Percentiles rank a stretch among this genome's conserved stretches.
Evolutionary conservation across 208 protist genomes (phyloP).

Genomic region (Porcisia deanei): DNA sequence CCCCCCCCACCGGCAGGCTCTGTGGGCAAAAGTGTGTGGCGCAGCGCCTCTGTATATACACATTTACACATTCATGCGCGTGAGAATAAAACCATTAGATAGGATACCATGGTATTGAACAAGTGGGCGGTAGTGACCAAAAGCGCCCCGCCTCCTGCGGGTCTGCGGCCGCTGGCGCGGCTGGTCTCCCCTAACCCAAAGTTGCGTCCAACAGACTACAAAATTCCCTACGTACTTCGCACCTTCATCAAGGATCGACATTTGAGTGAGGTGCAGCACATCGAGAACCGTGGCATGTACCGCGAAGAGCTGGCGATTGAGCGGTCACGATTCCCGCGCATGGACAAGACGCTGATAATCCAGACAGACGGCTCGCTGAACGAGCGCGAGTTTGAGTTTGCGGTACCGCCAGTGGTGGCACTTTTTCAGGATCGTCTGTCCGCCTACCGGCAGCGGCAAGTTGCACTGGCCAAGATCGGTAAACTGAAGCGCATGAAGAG

Average conservation of each 20-base stretch:
- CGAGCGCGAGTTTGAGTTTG: conserved; percentile 89
- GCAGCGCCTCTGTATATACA: neutral
- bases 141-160: conserved; percentile 61
- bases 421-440: conserved; percentile 88
- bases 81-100: too few relatives aligned
- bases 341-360: conserved; percentile 76
- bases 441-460: conserved; percentile 77
- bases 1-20: too few relatives aligned
- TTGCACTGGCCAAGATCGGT: conserved; percentile 84
- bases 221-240: conserved; percentile 85
- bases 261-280: conserved; percentile 83
- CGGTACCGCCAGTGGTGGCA: conserved; percentile 76
- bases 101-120: conserved; percentile 69
- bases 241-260: conserved; percentile 88
- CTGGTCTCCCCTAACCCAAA: conserved; percentile 61
- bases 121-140: conserved; percentile 91
- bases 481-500: conserved; percentile 60
- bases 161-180: conserved; percentile 63
- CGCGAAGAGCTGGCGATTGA: conserved; percentile 89
- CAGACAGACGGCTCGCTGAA: conserved; percentile 90
- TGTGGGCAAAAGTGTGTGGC: too few relatives aligned
- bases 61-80: neutral
- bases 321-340: conserved; percentile 78
- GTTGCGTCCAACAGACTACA: conserved; percentile 78
- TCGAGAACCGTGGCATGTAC: conserved; percentile 92